These are phyloP conservation scores for Podospora anserina DNA, from an alignment of 495 filamentous ascomycete genomes.

Conservation along the genomic window DNA sequence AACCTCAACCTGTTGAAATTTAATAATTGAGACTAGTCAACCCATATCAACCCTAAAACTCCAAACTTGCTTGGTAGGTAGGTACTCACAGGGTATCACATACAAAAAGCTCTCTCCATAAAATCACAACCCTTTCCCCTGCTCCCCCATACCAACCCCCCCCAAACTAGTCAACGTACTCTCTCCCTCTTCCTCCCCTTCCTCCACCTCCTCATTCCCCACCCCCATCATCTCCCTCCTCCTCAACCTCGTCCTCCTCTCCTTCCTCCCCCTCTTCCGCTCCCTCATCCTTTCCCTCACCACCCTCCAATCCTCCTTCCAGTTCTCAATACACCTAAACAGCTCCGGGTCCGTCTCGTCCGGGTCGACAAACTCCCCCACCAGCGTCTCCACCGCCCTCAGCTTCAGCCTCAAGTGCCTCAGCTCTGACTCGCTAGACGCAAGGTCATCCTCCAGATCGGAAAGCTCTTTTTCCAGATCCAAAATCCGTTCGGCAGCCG, in stretches of 20 bases:
- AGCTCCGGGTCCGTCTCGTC: conserved; percentile 39
- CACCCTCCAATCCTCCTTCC: conserved; percentile 44
- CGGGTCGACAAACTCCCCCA: conserved; percentile 39
- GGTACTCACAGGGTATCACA: neutral
- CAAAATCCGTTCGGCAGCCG: conserved; percentile 51
- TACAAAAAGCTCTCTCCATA: neutral
- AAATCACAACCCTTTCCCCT: conserved; percentile 7
- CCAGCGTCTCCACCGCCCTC: conserved; percentile 52
- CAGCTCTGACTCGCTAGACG: conserved; percentile 38
- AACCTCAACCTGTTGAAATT: too few relatives aligned
- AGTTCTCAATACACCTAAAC: conserved; percentile 43
- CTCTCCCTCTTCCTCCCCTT: neutral
- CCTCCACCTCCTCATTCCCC: neutral
- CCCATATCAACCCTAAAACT: too few relatives aligned
- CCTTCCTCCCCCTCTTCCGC: conserved; percentile 19
- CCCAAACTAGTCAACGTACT: conserved; percentile 12
- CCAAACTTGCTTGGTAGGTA: neutral
- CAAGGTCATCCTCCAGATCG: conserved; percentile 40
- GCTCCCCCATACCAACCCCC: conserved; percentile 8
- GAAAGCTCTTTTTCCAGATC: conserved; percentile 46
- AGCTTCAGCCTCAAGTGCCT: conserved; percentile 52
- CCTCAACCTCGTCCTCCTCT: conserved; percentile 10
- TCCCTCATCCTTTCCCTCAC: conserved; percentile 28
- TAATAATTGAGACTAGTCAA: too few relatives aligned
- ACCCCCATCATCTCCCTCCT: neutral